Base-by-base conservation (phyloP, 768 basidiomycete genomes). In the Artomyces pyxidatus region DNA sequence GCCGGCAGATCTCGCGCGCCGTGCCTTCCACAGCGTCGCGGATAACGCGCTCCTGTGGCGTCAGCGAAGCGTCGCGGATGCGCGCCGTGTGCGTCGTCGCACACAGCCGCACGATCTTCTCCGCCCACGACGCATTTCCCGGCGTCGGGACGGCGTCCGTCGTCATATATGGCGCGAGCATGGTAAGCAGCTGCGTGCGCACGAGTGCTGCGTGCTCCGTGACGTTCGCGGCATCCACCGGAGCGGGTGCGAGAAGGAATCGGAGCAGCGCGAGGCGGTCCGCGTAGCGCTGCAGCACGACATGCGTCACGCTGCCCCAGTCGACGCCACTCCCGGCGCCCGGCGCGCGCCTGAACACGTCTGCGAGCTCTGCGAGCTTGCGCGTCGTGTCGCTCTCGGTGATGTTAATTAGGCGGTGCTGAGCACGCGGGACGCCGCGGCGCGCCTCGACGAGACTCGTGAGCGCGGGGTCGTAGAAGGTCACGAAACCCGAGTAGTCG, bases 401-500 rank as follows among this genome's bases (percentile, higher is more conserved):
- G 28, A 67, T 60, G 23, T 59, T 55, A 27, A 41, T 32, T 3
- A 59, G 43, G 2, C 68, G 67, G 45, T 70, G 67, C 17, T 62
- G 59, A 54, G 58, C 59, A 14, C 66, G 61, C 17, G 64, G 57
- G 37, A 52, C 50, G 0, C 55, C 57, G 1, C 51, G 54, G 29
- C 69, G 61, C 23, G 51, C 29, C 4, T 28, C 8, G n/a, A 68
- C 48, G n/a, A 70, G 56, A 2, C 67, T 68, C 1, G 27, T 58
- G 3, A 67, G 61, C 27, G 54, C 25, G 3, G 59, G 58, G 42
- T 71, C 68, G 23, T 71, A 71, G 55, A 71, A 65, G 3, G 70
- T 69, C 7, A 69, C 50, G 16, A 71, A 39, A 14, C 62, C 54
- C 6, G 67, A 29, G 14, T 66, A 58, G 41, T 71, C 66, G 22